Evolutionary conservation across 192 early-diverging fungal species (phyloP), one percentile per base, ranked within the genome.

Genomic region (Linderina pennispora): DNA sequence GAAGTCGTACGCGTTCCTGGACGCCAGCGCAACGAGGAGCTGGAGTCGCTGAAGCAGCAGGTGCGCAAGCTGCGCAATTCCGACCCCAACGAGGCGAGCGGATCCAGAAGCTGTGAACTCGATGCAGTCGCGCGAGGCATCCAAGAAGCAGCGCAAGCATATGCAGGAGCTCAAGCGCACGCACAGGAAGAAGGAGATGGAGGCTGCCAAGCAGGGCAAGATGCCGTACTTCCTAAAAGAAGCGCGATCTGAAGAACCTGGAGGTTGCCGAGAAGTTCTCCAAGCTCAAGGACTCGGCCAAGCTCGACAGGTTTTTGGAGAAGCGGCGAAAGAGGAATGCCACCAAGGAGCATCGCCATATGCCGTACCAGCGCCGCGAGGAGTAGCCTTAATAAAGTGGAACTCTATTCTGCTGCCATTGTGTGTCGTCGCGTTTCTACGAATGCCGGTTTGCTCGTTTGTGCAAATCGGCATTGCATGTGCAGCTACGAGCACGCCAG

Each of bases 241-340:
- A 87, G 58, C 77, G 89, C 83, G 81, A 78, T 62, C 43, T 77
- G 15, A 64, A 91, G 76, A 88, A 90, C 46, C 48, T 93, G 36
- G 89, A 90, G 60, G 60, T 92, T 46, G 77, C 89, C 33, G 87
- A 94, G 37, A 91, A 88, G 65, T 96, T 87, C 78, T 77, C 87
- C 34, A 58, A 80, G 42, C 58, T 92, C 17, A 73, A 76, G 60
- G 80, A 79, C 25, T 77, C 78, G 18, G 82, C 88, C 35, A 77
- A 77, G 48, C 49, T 99, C 37, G 90, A 97, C 25, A 85, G 83
- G 36, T 76, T 88, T 23, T 65, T 97, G 49, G 94, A 99, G 53
- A 94, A 95, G 77, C 77, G 87, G 52, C 78, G 96, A 54, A 95
- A 99, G 78, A 80, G 82, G 55, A 97, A 99, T 55, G 85, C 92